Evolutionary conservation across 2,329 filamentous ascomycete species (phyloP).

Genomic region (Talaromyces sp.): DNA sequence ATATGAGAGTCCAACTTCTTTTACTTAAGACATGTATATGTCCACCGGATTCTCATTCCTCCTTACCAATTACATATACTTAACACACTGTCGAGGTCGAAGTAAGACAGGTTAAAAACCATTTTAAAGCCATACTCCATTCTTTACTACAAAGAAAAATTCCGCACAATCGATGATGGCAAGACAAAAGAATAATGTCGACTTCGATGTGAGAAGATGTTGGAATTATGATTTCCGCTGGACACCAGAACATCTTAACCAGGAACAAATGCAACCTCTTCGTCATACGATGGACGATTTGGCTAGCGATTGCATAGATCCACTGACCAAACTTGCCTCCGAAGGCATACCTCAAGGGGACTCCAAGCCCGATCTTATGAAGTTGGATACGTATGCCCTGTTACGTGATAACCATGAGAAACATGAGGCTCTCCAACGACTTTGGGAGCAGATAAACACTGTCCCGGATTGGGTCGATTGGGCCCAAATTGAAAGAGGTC

Average conservation of each 20-base stretch:
- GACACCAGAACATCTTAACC: slow-evolving; percentile 1
- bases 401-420: slow-evolving; percentile 56
- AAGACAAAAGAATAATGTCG: not conserved
- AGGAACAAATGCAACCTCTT: slow-evolving; percentile 3
- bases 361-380: not conserved
- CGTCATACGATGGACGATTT: slow-evolving; percentile 25
- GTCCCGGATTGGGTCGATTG: slow-evolving; percentile 75
- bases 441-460: slow-evolving; percentile 66
- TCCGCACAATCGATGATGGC: not conserved
- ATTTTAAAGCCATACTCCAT: no score
- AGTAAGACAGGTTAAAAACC: not conserved
- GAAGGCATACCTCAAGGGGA: not conserved
- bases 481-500: slow-evolving; percentile 69
- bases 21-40: not conserved
- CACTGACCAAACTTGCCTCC: not conserved
- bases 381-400: slow-evolving; percentile 59
- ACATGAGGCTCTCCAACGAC: slow-evolving; percentile 53
- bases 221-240: slow-evolving; percentile 8
- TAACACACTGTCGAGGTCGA: not conserved
- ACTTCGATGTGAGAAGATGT: not conserved
- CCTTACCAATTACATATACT: not conserved
- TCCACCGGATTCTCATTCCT: not conserved
- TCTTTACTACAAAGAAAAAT: not conserved
- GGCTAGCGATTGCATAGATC: not conserved
- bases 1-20: not conserved